A percentile compares a stretch with the other conserved stretches of the same genome.
Evolutionary conservation across 306 rosid species (phyloP).

Genomic region (Heteromeles arbutifolia): DNA sequence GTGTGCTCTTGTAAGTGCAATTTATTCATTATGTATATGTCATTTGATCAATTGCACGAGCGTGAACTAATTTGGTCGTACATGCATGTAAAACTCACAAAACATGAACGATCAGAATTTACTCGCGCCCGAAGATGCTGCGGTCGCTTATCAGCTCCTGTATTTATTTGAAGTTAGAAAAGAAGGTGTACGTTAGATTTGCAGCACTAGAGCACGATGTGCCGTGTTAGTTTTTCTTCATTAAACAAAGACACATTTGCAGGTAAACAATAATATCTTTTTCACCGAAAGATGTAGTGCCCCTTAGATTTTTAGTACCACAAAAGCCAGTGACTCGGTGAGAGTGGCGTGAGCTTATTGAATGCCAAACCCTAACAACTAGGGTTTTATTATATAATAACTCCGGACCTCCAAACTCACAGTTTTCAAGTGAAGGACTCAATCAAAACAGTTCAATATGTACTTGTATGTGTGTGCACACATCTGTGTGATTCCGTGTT

Average conservation of each 20-base stretch:
- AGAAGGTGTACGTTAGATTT: not conserved
- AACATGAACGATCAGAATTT: not conserved
- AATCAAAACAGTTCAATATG: not conserved
- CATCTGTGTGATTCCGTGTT: not conserved
- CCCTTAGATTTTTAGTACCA: not conserved
- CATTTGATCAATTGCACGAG: no score
- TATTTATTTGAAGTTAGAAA: not conserved
- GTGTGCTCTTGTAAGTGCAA: no score
- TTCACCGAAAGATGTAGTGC: not conserved
- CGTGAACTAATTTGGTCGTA: no score
- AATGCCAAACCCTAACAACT: not conserved
- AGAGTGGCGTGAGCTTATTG: not conserved
- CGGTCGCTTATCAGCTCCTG: no score
- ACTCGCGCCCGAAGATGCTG: accelerated
- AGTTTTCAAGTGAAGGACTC: not conserved
- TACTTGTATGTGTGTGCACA: no score
- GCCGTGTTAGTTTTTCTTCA: not conserved
- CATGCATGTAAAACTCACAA: no score
- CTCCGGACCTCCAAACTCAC: slow-evolving; percentile 10
- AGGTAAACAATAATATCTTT: not conserved
- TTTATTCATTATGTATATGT: no score
- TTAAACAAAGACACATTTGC: not conserved
- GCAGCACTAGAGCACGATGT: not conserved
- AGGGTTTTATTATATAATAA: not conserved
- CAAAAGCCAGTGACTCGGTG: not conserved